phyloP scores from a whole-genome alignment of 352 stramenopile genomes.

The Phytophthora chlamydospora region DNA sequence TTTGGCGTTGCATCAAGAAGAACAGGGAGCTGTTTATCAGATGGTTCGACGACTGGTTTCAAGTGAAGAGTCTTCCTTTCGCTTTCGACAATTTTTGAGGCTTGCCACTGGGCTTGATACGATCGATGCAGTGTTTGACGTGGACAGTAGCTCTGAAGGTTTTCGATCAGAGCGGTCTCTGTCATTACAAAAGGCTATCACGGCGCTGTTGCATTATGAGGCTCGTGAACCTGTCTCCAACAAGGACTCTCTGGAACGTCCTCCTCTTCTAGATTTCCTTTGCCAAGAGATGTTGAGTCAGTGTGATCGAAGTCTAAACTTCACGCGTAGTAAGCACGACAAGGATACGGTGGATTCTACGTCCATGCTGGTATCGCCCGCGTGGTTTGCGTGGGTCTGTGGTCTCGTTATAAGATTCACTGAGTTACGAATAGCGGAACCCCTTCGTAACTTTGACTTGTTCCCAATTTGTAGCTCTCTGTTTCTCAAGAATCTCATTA shows the following conservation, averaged over 20 bases:
- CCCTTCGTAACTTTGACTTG: background rate
- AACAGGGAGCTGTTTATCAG: slow-evolving; percentile 14
- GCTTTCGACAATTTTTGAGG: slow-evolving; percentile 35
- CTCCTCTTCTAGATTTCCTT: slow-evolving; percentile 34
- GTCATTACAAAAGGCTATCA: slow-evolving; percentile 19
- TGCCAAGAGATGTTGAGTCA: slow-evolving; percentile 33
- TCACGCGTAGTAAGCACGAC: slow-evolving; percentile 1
- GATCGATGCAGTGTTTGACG: slow-evolving; percentile 24
- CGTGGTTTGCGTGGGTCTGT: slow-evolving; percentile 44
- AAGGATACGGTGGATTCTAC: slow-evolving; percentile 15
- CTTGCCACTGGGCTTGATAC: slow-evolving; percentile 33
- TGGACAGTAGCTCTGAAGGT: background rate
- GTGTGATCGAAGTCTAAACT: slow-evolving; percentile 14
- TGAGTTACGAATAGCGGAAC: slow-evolving; percentile 7
- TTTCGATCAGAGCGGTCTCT: slow-evolving; percentile 15
- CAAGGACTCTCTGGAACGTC: background rate
- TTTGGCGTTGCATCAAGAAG: slow-evolving; percentile 5
- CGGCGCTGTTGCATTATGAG: slow-evolving; percentile 20
- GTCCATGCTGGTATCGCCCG: slow-evolving; percentile 7
- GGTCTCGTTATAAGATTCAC: slow-evolving; percentile 26
- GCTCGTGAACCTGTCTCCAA: background rate
- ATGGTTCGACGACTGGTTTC: slow-evolving; percentile 29
- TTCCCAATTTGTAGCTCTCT: slow-evolving; percentile 26
- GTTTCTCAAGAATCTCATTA: slow-evolving; percentile 38
- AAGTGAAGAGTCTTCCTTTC: slow-evolving; percentile 13